Base-by-base conservation (phyloP, 2,329 filamentous ascomycete genomes). In the Arthrobotrys megalospora region DNA sequence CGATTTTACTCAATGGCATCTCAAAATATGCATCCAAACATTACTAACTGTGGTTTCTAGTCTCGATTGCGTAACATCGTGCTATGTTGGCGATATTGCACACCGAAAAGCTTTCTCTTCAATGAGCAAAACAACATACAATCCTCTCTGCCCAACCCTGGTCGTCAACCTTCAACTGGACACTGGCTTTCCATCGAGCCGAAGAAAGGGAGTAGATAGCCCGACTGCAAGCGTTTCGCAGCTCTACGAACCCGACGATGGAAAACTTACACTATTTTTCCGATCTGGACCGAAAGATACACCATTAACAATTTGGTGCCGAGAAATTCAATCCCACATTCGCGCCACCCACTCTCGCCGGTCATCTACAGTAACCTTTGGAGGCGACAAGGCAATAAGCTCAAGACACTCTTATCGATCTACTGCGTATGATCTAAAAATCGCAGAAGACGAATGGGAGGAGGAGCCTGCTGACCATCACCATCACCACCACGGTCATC, bases 91-190 rank as follows among this genome's bases (percentile, higher is more conserved):
- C 38, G 76, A 79, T 43, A 75, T 79, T 47, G 76, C 76, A n/a
- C 76, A 79, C 48, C 48, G 76, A 50, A 79, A 79, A 48, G 65
- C 76, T 3, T 79, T 79, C 55, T 69, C 66, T 5, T 75, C 76
- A 7, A 79, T 79, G 70, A 79, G 76, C 64, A 79, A 79, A 62
- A 73, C 76, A 10, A 73, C 76, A 43, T 79, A 73, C 65, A 75
- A 79, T 14, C 76, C 76, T 1, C 76, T 79, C 36, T 75, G 68
- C 36, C 76, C 76, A 16, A 79, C 76, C 6, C 28, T 79, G 8
- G 65, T 79, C 11, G 69, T 79, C 21, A 78, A 78, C 38, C 36
- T 78, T 21, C 76, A 79, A 38, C 21, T 79, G 24, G 63, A 72
- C 2, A 16, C 60, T 6, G 21, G 21, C 12, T 67, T 50, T 16